A percentile compares a stretch with the other conserved stretches of the same genome.
Evolutionary conservation across 345 rosid genomes (phyloP).

Genomic region (Brassica nigra): DNA sequence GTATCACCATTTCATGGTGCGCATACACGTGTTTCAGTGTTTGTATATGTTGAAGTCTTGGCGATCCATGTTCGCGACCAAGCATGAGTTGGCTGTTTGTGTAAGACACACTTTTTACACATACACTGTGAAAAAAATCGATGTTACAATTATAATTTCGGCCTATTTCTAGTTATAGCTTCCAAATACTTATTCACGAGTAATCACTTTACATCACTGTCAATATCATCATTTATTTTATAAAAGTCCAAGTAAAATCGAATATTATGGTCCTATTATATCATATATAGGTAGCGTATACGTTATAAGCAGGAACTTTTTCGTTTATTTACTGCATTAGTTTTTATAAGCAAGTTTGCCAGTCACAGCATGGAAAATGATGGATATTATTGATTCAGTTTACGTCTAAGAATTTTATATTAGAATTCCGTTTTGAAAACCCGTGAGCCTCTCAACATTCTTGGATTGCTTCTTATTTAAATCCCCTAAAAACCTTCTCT

Average conservation of each 20-base stretch:
- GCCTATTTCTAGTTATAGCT: neutral
- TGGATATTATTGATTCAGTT: neutral
- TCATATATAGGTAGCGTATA: neutral
- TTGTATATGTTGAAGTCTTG: conserved; percentile 29
- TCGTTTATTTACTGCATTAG: neutral
- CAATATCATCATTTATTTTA: conserved; percentile 24
- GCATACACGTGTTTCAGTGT: conserved; percentile 2
- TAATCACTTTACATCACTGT: conserved; percentile 21
- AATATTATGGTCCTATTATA: conserved; percentile 20
- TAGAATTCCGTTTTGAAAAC: conserved; percentile 27
- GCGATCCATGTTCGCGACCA: conserved; percentile 15
- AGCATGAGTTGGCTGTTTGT: neutral
- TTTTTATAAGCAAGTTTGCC: neutral
- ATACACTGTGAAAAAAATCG: neutral
- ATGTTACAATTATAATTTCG: neutral
- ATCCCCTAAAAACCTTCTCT: conserved; percentile 36
- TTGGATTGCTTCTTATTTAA: conserved; percentile 52
- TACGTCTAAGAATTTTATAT: neutral
- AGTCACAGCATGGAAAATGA: conserved; percentile 9
- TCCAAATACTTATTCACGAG: conserved; percentile 27
- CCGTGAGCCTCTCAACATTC: conserved; percentile 46
- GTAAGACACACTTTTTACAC: neutral
- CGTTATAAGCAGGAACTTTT: neutral
- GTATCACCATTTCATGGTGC: conserved; percentile 11
- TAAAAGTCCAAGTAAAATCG: conserved; percentile 16